Percentiles rank a stretch among this genome's conserved stretches.
These are phyloP conservation scores for Fraxinus angustifolia DNA, from an alignment of 305 asterid species.

Conservation along the genomic window DNA sequence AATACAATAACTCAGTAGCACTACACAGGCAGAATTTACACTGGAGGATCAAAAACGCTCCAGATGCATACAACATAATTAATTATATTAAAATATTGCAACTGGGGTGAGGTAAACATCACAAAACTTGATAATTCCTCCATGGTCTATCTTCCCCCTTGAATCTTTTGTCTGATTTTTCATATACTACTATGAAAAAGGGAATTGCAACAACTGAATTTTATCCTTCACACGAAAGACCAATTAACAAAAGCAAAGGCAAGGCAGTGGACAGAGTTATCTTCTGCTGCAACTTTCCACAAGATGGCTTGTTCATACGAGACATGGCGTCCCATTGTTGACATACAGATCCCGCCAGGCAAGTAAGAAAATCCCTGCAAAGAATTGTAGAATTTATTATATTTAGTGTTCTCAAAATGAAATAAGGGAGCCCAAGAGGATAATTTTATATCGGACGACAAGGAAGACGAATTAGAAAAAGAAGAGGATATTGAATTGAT, in stretches of 20 bases:
- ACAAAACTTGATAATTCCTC: conserved; percentile 37
- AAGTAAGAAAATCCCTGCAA: conserved; percentile 64
- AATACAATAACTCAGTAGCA: not conserved
- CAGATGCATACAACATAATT: conserved; percentile 10
- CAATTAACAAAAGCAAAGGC: conserved; percentile 85
- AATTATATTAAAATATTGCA: conserved; percentile 26
- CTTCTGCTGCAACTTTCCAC: conserved; percentile 84
- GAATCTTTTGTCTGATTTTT: conserved; percentile 1
- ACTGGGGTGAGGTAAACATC: conserved; percentile 15
- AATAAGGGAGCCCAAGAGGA: not conserved
- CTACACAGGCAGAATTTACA: conserved; percentile 31
- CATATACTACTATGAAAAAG: not conserved
- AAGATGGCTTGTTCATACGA: conserved; percentile 80
- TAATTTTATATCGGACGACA: not conserved
- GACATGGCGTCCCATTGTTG: conserved; percentile 88
- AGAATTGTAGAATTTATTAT: not conserved
- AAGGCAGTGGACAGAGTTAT: conserved; percentile 61
- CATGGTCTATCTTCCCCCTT: not conserved
- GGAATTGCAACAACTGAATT: not conserved
- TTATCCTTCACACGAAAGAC: conserved; percentile 63
- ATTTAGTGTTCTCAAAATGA: not conserved
- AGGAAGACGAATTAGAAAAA: not conserved
- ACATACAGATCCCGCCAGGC: conserved; percentile 84
- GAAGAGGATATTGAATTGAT: not conserved
- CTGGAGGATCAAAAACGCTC: conserved; percentile 18